Evolutionary conservation across 2,329 filamentous ascomycete genomes (phyloP), one percentile per base, ranked within the genome.

Genomic region (Colletotrichum sidae): DNA sequence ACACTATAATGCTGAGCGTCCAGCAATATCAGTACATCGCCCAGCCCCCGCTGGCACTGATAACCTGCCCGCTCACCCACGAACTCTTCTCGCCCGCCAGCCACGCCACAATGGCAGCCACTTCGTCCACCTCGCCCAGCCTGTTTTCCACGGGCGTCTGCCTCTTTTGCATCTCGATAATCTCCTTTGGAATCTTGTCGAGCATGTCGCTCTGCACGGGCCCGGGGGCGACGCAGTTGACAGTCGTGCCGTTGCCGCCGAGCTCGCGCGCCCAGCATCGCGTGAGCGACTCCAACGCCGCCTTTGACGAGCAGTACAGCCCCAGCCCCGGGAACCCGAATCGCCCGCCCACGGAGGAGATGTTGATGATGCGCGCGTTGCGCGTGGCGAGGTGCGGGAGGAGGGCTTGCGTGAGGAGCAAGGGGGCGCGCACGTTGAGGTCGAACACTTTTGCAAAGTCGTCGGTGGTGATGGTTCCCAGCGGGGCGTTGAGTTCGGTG

Each of bases 211-310:
- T 88, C 74, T 84, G 75, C 6, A 88, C 84, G 0, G 88, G 86
- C 0, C 88, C 88, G 0, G 87, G 86, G 17, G 83, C 83, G 2
- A 90, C 83, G 0, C 81, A 79, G 68, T 90, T 91, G 34, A 88
- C 87, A 0, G 87, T 90, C 63, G 85, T 85, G 0, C 87, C 86
- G 62, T 81, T 75, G 4, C 67, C 71, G 0, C 87, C 87, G 8
- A 90, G 75, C 74, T 90, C 88, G 0, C 80, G 79, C 0, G 88
- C 88, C 81, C 86, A 86, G 49, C 79, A 82, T 7, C 87, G 78
- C 9, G 88, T 90, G 59, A 90, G 73, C 0, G 82, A 85, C 72
- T 90, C 87, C 13, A 90, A 72, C 6, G 86, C 88, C 0, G 85
- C 86, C 71, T 90, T 90, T 5, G 82, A 84, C 0, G 84, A 82